A percentile compares a stretch with the other conserved stretches of the same genome.
phyloP scores from a whole-genome alignment of 129 eudicot genomes.

The Flaveria ramosissima region DNA sequence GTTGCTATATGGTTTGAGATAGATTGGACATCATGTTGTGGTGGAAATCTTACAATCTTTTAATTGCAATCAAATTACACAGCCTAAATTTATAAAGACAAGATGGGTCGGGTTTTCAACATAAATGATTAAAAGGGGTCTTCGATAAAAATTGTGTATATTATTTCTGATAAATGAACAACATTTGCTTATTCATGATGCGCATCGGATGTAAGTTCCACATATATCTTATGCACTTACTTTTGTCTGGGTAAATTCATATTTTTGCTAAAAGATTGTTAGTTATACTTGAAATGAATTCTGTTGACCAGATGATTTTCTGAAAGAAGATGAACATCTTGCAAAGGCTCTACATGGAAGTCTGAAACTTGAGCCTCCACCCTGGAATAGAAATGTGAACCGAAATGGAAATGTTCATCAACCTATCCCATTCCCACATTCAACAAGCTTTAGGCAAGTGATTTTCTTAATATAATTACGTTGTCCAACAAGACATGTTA shows the following conservation, averaged over 20 bases:
- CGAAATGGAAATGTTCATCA: conserved; percentile 50
- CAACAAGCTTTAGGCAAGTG: conserved; percentile 54
- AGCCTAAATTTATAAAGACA: not conserved
- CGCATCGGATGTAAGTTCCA: not conserved
- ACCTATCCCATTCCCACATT: conserved; percentile 56
- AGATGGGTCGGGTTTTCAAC: not conserved
- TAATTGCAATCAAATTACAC: not conserved
- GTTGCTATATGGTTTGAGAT: not conserved
- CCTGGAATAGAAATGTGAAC: conserved; percentile 38
- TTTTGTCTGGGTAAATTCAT: not conserved
- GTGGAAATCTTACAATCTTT: not conserved
- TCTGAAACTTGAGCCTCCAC: conserved; percentile 55
- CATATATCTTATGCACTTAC: not conserved
- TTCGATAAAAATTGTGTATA: not conserved
- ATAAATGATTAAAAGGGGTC: not conserved
- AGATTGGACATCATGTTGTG: not conserved
- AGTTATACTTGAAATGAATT: conserved; percentile 14
- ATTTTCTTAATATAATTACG: not conserved
- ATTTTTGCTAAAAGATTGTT: not conserved
- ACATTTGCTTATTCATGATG: not conserved
- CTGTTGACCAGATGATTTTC: conserved; percentile 47
- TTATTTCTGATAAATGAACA: not conserved
- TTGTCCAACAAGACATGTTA: not conserved
- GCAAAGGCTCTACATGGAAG: conserved; percentile 86
- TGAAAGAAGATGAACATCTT: conserved; percentile 82